A percentile compares a stretch with the other conserved stretches of the same genome.
Evolutionary conservation across 176 grass and related monocot genomes (phyloP).

Genomic region (Aegilops speltoides): DNA sequence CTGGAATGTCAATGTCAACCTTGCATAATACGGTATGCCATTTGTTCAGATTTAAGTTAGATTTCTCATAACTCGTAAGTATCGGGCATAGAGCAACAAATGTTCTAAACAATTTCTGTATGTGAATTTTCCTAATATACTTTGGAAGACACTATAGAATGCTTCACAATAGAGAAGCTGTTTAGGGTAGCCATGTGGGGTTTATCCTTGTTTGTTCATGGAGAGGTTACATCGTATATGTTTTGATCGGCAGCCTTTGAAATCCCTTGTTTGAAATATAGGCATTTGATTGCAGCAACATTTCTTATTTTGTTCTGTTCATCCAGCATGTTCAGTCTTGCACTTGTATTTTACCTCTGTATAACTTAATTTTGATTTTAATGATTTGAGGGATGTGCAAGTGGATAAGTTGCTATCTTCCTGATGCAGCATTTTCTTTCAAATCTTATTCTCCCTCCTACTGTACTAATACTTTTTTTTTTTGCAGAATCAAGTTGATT

Average conservation of each 20-base stretch:
- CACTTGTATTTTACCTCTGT: neutral
- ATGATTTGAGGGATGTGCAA: neutral
- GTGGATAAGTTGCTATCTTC: neutral
- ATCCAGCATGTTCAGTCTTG: slow-evolving; percentile 5
- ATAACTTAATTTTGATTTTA: slow-evolving; percentile 16
- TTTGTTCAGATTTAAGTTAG: slow-evolving; percentile 9
- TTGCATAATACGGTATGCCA: neutral
- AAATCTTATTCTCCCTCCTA: slow-evolving; percentile 24
- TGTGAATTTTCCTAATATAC: slow-evolving; percentile 1
- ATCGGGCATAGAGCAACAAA: neutral
- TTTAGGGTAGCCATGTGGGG: neutral
- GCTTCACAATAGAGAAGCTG: no score
- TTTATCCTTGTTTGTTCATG: neutral
- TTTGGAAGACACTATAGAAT: neutral
- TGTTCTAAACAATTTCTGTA: neutral
- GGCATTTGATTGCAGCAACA: neutral
- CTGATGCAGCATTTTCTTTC: slow-evolving; percentile 4
- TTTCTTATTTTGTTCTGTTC: slow-evolving; percentile 10
- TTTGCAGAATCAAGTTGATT: slow-evolving; percentile 75
- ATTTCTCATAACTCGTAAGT: neutral
- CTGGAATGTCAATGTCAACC: neutral
- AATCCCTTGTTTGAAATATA: neutral
- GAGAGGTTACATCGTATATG: neutral
- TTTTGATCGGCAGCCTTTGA: neutral
- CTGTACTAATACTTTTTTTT: slow-evolving; percentile 25